Percentiles rank a stretch among this genome's conserved stretches.
phyloP scores from a whole-genome alignment of 306 rosid species.

The Calophaca sinica region DNA sequence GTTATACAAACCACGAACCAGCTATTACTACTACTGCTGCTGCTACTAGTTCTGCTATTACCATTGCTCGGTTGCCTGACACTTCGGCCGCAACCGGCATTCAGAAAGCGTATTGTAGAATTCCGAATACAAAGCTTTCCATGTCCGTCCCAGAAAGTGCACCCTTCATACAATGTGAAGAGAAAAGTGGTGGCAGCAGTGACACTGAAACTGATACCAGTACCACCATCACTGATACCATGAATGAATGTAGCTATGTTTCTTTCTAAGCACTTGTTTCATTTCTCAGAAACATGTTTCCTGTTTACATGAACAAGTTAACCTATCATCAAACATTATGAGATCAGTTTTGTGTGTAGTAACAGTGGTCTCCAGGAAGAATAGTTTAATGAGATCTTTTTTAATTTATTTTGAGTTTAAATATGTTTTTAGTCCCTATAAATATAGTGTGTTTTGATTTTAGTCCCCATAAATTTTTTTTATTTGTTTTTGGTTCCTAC shows the following conservation, averaged over 20 bases:
- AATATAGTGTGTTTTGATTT: too few relatives aligned
- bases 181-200: constrained; percentile 53
- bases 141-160: constrained; percentile 63
- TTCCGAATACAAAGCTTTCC: constrained; percentile 69
- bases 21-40: constrained; percentile 3
- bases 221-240: constrained; percentile 69
- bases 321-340: background rate
- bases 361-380: background rate
- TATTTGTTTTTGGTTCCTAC: too few relatives aligned
- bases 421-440: too few relatives aligned
- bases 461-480: too few relatives aligned
- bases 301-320: constrained; percentile 22
- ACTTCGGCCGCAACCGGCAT: constrained; percentile 31
- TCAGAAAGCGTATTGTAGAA: constrained; percentile 40
- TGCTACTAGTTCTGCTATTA: constrained; percentile 32
- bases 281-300: constrained; percentile 11
- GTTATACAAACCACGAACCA: constrained; percentile 38
- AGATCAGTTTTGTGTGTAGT: constrained; percentile 35
- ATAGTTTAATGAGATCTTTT: too few relatives aligned
- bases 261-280: constrained; percentile 45
- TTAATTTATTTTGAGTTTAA: too few relatives aligned
- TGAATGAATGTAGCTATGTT: constrained; percentile 51
- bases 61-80: constrained; percentile 40
- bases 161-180: constrained; percentile 41
- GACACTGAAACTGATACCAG: constrained; percentile 63